These are phyloP conservation scores for Penicillium sp. DNA, from an alignment of 2,329 filamentous ascomycete genomes.

Conservation along the genomic window DNA sequence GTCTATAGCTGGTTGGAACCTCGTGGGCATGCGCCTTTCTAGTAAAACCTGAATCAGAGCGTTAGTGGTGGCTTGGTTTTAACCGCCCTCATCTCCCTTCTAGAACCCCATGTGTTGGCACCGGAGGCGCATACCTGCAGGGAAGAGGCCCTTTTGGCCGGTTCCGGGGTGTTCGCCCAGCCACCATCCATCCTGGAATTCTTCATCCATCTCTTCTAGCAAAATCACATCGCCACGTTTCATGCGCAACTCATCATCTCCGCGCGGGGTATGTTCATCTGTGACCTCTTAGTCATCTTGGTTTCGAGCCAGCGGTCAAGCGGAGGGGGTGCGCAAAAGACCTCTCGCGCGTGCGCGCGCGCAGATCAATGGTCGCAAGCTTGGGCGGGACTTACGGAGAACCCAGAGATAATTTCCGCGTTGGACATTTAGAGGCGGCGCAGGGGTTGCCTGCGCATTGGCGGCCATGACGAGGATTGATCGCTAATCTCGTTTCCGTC, in stretches of 20 bases:
- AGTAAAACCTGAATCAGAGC: constrained; percentile 25
- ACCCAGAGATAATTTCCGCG: constrained; percentile 51
- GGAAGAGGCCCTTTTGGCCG: constrained; percentile 52
- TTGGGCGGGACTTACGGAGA: constrained; percentile 46
- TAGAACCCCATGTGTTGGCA: neutral
- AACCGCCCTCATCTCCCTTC: neutral
- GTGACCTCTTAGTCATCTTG: constrained; percentile 21
- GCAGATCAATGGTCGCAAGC: neutral
- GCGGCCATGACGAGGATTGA: constrained; percentile 20
- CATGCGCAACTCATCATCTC: constrained; percentile 88
- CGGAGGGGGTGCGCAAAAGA: neutral
- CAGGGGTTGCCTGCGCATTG: constrained; percentile 14
- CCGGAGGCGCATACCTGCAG: constrained; percentile 46
- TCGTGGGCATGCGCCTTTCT: constrained; percentile 22
- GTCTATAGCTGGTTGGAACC: constrained; percentile 7
- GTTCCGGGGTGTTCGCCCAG: constrained; percentile 54
- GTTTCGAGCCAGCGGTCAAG: constrained; percentile 9
- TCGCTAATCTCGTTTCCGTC: constrained; percentile 13
- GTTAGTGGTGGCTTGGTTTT: neutral
- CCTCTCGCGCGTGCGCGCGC: constrained; percentile 4
- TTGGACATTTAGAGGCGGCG: constrained; percentile 41
- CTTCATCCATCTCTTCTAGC: constrained; percentile 67
- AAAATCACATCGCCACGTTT: constrained; percentile 71
- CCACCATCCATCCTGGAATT: constrained; percentile 70
- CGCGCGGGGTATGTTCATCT: constrained; percentile 93